Evolutionary conservation across 306 rosid genomes (phyloP), one percentile per base, ranked within the genome.

Genomic region (Senna siamea): DNA sequence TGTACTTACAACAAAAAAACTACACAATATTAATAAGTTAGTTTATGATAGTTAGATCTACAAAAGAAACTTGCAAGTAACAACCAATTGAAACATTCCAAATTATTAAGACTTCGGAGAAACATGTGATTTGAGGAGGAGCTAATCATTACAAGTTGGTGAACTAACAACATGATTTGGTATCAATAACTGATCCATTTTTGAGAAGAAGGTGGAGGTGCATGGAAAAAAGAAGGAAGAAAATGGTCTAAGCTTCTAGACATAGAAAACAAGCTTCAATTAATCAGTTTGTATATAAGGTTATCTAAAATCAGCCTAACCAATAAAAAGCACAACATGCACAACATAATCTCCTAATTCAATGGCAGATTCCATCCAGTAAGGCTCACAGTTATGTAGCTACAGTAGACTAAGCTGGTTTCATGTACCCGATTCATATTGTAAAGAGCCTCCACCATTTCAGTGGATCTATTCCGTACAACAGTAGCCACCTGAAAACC

Each of bases 361-460:
- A 48, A 9, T 43, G 66, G 23, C 30, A 58, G 12, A 50, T 34
- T 56, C 41, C 15, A 19, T 38, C 47, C 9, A 43, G 35, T 22
- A 18, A 72, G 37, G 12, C 26, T 59, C 34, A 72, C 40, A 60
- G 26, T 11, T 15, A 37, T 64, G 40, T 62, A 19, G 69, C 15
- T 20, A 41, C 26, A 32, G 46, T 12, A 50, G 8, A 57, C 35
- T 57, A 46, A 73, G 38, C 47, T 40, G 62, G 70, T 19, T 26
- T 74, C 22, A 57, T 62, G 59, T 81, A 91, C 97, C 89, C 80
- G 78, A 69, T 82, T 89, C 87, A 84, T 82, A 67, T 84, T 91
- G 83, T 87, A 91, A 74, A 91, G 87, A 70, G 95, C 80, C 83
- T 91, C 97, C 82, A 84, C 91, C 95, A 91, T 91, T 63, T 91